Evolutionary conservation across 2,329 filamentous ascomycete species (phyloP), one percentile per base, ranked within the genome.

Genomic region (Fusarium algeriense): DNA sequence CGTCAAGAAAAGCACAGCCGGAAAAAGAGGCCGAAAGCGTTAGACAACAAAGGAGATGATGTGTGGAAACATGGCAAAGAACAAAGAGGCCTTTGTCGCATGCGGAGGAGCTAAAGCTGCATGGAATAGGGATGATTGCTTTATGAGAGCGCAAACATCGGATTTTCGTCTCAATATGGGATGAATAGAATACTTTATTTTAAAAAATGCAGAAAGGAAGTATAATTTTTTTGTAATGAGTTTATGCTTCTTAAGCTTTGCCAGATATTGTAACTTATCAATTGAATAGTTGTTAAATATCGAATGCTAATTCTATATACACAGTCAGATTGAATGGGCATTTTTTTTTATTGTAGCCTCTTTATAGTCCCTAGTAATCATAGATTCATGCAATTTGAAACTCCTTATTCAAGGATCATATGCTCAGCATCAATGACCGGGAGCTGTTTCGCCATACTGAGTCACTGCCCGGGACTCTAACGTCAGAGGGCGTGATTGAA

Each of bases 11-110:
- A 69, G 59, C 50, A 69, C 67, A 28, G 64, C 74, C 55, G 73
- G 73, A 52, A 83, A 76, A 75, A 82, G 83, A 69, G 80, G 80
- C 19, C 85, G 80, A 73, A 86, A 74, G 64, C 74, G 73, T 60
- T 77, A 67, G 69, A 60, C 12, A 48, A 64, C 45, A 60, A 63
- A 58, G 45, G 55, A 57, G 32, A 45, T 54, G 34, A 43, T 57
- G 34, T 19, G 50, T 46, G 23, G 60, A 49, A 38, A 40, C 43
- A 38, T 17, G 45, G 57, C 44, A 64, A 53, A 68, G 63, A 71
- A 63, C 65, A 70, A 62, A 65, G 69, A 59, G 60, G 69, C 48
- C 69, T 73, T 62, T 73, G 69, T 56, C 30, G 59, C 50, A 40
- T 49, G 35, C 43, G 23, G 52, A 50, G 56, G 54, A 60, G 65